Evolutionary conservation across 169 alveolate genomes (phyloP).

Genomic region (Eimeria praecox): DNA sequence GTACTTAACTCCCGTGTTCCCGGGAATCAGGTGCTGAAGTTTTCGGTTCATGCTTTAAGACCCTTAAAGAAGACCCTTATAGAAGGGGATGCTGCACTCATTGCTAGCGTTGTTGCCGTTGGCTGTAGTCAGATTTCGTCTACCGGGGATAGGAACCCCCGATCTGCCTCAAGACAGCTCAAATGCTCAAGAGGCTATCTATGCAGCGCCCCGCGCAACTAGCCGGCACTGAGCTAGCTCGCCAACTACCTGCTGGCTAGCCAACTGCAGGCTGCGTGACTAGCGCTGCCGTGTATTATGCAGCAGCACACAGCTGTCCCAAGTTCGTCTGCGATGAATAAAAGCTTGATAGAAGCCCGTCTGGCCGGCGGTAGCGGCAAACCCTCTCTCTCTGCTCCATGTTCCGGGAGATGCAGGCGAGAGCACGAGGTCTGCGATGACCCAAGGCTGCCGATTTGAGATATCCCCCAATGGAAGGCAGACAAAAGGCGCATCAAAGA

Average conservation of each 20-base stretch:
- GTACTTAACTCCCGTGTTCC: not conserved
- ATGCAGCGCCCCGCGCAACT: not conserved
- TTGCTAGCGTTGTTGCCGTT: not conserved
- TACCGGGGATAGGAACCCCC: not conserved
- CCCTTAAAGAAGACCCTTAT: not conserved
- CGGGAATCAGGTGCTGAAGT: not conserved
- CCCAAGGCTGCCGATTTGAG: conserved; percentile 5
- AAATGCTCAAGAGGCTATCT: not conserved
- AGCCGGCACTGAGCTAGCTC: not conserved
- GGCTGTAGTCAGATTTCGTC: not conserved
- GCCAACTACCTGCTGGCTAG: not conserved
- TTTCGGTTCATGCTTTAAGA: not conserved
- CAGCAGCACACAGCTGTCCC: conserved; percentile 49
- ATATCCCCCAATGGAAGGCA: conserved; percentile 20
- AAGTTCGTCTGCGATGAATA: conserved; percentile 37
- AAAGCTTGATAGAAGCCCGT: conserved; percentile 24
- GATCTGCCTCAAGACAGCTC: not conserved
- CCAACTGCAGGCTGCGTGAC: not conserved
- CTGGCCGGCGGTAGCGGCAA: conserved; percentile 1
- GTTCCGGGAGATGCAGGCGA: conserved; percentile 30
- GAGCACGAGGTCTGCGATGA: not conserved
- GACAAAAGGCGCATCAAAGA: not conserved
- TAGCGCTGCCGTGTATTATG: not conserved
- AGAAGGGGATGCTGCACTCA: not conserved
- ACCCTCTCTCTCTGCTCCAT: conserved; percentile 30